Percentiles rank a stretch among this genome's conserved stretches.
Evolutionary conservation across 768 basidiomycete genomes (phyloP).

Genomic region (Nidularia sp.): DNA sequence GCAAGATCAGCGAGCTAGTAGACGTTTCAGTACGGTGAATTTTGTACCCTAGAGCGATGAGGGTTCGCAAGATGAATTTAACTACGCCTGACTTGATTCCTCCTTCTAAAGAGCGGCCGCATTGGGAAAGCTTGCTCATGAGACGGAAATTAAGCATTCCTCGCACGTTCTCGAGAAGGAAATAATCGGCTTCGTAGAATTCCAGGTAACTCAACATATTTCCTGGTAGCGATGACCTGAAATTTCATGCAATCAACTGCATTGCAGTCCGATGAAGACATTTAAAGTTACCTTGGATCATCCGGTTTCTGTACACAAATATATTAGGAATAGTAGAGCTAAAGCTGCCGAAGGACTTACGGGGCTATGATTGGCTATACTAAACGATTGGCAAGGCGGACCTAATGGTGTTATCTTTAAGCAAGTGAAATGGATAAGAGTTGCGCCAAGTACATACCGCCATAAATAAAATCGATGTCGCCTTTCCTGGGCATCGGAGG

Average conservation of each 20-base stretch:
- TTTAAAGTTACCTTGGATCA: slow-evolving; percentile 47
- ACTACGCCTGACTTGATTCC: slow-evolving; percentile 54
- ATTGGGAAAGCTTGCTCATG: slow-evolving; percentile 22
- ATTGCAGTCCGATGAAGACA: too few species aligned
- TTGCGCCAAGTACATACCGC: slow-evolving; percentile 39
- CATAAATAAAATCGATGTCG: slow-evolving; percentile 69
- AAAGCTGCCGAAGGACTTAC: slow-evolving; percentile 23
- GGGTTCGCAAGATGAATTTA: slow-evolving; percentile 59
- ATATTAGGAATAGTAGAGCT: background rate
- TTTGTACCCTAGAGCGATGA: slow-evolving; percentile 62
- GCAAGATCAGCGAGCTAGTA: too few species aligned
- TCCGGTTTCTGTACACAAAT: slow-evolving; percentile 39
- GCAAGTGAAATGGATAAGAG: too few species aligned
- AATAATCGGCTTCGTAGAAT: slow-evolving; percentile 55
- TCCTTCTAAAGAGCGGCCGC: slow-evolving; percentile 21
- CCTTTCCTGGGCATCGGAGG: slow-evolving; percentile 51
- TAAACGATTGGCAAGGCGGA: slow-evolving; percentile 76
- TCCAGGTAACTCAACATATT: slow-evolving; percentile 73
- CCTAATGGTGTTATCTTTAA: slow-evolving; percentile 29
- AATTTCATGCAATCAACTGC: too few species aligned
- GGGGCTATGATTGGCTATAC: slow-evolving; percentile 56
- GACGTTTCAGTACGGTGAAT: background rate
- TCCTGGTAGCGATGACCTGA: slow-evolving; percentile 57
- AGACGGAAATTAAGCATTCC: slow-evolving; percentile 55
- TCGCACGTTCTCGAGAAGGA: slow-evolving; percentile 71